Evolutionary conservation across 495 filamentous ascomycete species (phyloP), one percentile per base, ranked within the genome.

Genomic region (Penicillium longicatenatum): DNA sequence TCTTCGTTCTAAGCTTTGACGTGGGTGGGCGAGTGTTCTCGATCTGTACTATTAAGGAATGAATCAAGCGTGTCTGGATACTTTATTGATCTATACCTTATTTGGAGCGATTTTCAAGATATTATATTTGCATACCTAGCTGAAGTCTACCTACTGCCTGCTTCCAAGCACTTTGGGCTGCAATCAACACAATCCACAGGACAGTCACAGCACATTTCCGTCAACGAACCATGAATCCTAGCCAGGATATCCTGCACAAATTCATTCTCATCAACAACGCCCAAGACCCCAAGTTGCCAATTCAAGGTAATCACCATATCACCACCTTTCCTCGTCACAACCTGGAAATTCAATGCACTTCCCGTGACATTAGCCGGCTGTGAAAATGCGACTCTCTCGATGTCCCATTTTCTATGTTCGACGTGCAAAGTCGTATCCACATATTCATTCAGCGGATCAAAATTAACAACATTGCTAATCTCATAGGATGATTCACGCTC

Each of bases 221-320:
- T 49, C 5, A 49, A 30, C 30, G 12, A 17, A 49, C 2, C 24
- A 49, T 49, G 46, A 49, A 49, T 30, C 20, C 24, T 10, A 0
- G 0, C 20, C 4, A 49, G 46, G 4, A 49, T 14, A 26, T 49
- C 17, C 17, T n/a, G 21, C 10, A 21, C 48, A 37, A 51, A 51
- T 3, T 3, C 30, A 35, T 29, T 22, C 17, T 49, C 46, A n/a
- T 49, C 8, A 29, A 22, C 22, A 12, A 49, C 46, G 16, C 21
- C 46, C 46, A 49, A 49, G 12, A 49, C 26, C 0, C 46, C 46
- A 12, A 49, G 21, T 29, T 49, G 46, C 46, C 46, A 49, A 22
- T 49, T 49, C 46, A 49, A 30, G 11, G 46, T 49, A 31, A 49
- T 31, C 10, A 49, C 46, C 46, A 49, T 49, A n/a, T 31, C 46